Conservation (phyloP, 495 filamentous ascomycete genomes). For the Talaromyces adpressus region DNA sequence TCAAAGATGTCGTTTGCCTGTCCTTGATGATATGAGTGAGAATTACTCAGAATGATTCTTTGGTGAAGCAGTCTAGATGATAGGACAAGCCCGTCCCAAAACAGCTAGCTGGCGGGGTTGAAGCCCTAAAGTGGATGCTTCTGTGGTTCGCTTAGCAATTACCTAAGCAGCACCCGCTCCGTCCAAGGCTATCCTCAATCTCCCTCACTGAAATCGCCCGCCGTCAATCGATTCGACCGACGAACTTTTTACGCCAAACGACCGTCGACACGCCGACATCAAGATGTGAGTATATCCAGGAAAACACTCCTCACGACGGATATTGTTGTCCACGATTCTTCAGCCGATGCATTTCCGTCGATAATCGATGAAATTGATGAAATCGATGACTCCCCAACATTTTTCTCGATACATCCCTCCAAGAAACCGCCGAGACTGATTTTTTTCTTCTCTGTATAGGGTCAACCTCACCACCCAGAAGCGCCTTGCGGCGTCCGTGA, state of each 20-base stretch:
- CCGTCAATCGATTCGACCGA: constrained; percentile 35
- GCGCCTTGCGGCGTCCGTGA: constrained; percentile 96
- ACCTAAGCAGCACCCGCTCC: constrained; percentile 36
- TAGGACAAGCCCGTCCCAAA: not conserved
- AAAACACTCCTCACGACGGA: not conserved
- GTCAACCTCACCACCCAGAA: constrained; percentile 99
- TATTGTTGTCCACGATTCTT: constrained; percentile 2
- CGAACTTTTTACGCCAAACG: constrained; percentile 45
- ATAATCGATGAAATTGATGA: constrained; percentile 14
- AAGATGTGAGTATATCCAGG: constrained; percentile 42
- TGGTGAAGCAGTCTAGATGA: not conserved
- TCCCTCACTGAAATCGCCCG: constrained; percentile 35
- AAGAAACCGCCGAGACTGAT: constrained; percentile 1
- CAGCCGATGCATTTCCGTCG: not conserved
- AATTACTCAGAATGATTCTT: not conserved
- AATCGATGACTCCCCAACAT: not conserved
- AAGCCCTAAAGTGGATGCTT: constrained; percentile 29
- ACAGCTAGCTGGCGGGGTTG: constrained; percentile 16
- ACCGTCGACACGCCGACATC: constrained; percentile 49
- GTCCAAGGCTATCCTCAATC: constrained; percentile 25
- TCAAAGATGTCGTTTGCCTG: not conserved
- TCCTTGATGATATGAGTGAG: not conserved
- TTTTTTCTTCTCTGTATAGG: constrained; percentile 46
- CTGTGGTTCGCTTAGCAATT: constrained; percentile 38
- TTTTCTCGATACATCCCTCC: not conserved